phyloP scores from a whole-genome alignment of 2,329 filamentous ascomycete species.

The Pseudocercospora crystallina region DNA sequence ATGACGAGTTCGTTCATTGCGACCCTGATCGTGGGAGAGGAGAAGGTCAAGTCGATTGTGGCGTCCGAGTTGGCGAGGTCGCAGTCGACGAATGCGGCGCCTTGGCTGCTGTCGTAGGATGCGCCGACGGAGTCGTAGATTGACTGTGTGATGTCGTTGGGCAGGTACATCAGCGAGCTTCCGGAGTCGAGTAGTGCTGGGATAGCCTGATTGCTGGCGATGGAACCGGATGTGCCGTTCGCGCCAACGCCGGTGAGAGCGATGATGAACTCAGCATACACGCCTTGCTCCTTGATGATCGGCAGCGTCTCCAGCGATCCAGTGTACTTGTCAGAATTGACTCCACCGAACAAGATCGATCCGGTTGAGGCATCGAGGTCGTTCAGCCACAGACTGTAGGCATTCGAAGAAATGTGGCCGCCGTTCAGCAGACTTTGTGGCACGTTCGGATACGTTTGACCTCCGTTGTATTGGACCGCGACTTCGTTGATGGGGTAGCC shows the following conservation, averaged over 20 bases:
- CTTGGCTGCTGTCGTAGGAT: slow-evolving; percentile 41
- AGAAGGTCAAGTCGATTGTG: slow-evolving; percentile 60
- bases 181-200: slow-evolving; percentile 72
- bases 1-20: slow-evolving; percentile 58
- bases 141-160: slow-evolving; percentile 55
- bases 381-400: slow-evolving; percentile 68
- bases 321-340: slow-evolving; percentile 71
- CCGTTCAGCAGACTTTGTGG: slow-evolving; percentile 64
- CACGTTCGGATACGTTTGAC: slow-evolving; percentile 57
- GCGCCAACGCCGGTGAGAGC: slow-evolving; percentile 50
- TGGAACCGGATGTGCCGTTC: slow-evolving; percentile 43
- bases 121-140: slow-evolving; percentile 45
- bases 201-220: slow-evolving; percentile 44
- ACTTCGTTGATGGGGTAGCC: slow-evolving; percentile 81
- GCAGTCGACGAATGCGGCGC: slow-evolving; percentile 56
- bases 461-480: slow-evolving; percentile 59
- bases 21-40: slow-evolving; percentile 55
- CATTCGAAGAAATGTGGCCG: slow-evolving; percentile 60
- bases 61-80: slow-evolving; percentile 47
- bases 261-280: slow-evolving; percentile 56
- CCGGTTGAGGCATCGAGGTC: slow-evolving; percentile 63
- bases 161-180: slow-evolving; percentile 70
- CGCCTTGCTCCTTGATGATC: slow-evolving; percentile 50
- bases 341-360: slow-evolving; percentile 75
- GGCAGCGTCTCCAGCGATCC: slow-evolving; percentile 63